Conservation (phyloP, 2,329 filamentous ascomycete genomes). For the Cladosporium halotolerans region DNA sequence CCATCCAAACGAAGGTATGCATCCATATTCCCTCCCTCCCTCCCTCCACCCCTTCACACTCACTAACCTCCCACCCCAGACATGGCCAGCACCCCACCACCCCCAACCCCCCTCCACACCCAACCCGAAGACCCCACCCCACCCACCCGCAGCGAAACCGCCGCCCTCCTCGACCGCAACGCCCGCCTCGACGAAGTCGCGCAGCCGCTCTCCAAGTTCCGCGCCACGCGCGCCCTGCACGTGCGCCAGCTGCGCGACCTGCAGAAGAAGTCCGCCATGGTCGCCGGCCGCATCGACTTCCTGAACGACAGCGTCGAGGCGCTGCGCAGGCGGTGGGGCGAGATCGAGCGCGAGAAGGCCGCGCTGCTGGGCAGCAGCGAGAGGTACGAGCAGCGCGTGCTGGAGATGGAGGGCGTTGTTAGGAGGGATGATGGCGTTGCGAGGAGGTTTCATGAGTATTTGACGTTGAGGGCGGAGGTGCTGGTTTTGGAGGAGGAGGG, state of each 20-base stretch:
- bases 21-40: not conserved
- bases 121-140: not conserved
- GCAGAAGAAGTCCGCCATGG: not conserved
- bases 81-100: not conserved
- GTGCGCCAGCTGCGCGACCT: not conserved
- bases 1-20: not conserved
- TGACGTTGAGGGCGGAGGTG: not conserved
- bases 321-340: slow-evolving; percentile 2
- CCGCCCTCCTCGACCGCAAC: not conserved
- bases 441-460: not conserved
- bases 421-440: not conserved
- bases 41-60: not conserved
- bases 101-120: not conserved
- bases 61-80: not conserved
- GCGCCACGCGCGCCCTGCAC: slow-evolving; percentile 1
- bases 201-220: not conserved
- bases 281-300: slow-evolving; percentile 1
- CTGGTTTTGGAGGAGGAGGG: not conserved
- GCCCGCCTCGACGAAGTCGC: not conserved
- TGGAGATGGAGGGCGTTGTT: not conserved
- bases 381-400: not conserved
- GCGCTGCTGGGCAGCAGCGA: not conserved
- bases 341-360: slow-evolving; percentile 3
- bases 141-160: not conserved
- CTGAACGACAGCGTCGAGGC: not conserved